Evolutionary conservation across 2,329 filamentous ascomycete genomes (phyloP).

Genomic region (Canariomyces notabilis): DNA sequence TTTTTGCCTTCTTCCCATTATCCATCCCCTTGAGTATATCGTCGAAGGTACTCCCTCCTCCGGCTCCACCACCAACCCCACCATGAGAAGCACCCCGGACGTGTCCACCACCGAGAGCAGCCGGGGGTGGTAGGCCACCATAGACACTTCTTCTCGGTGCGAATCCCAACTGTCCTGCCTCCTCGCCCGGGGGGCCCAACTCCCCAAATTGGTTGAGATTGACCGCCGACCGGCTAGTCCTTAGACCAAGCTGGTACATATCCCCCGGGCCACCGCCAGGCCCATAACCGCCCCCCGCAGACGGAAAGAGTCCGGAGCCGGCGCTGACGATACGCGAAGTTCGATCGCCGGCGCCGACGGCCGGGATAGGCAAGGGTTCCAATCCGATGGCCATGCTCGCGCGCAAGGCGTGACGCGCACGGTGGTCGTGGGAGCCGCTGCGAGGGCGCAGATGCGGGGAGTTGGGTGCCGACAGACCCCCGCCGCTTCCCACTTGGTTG

Average conservation of each 20-base stretch:
- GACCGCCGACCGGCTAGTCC: conserved; percentile 15
- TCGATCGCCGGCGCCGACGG: neutral
- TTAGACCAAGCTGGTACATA: conserved; percentile 3
- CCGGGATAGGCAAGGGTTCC: conserved; percentile 28
- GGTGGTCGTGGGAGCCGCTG: conserved; percentile 22
- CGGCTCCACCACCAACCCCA: neutral
- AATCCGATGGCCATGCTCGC: conserved; percentile 33
- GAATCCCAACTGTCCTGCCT: neutral
- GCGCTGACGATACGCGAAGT: conserved; percentile 16
- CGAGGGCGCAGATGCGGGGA: conserved; percentile 18
- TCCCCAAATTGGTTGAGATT: conserved; percentile 11
- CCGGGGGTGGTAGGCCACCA: conserved; percentile 7
- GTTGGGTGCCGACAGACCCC: conserved; percentile 4
- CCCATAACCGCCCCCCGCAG: neutral
- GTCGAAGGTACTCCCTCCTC: conserved; percentile 31
- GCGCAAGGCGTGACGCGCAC: conserved; percentile 26
- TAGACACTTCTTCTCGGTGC: conserved; percentile 12
- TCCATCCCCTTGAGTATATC: conserved; percentile 35
- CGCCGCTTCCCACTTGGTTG: neutral
- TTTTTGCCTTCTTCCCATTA: conserved; percentile 28
- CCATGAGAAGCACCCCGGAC: too few relatives aligned
- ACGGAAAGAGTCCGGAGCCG: neutral
- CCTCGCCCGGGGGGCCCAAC: too few relatives aligned
- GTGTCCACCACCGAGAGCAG: too few relatives aligned
- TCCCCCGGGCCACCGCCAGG: neutral